Evolutionary conservation across 139 green algal species (phyloP).

Genomic region (Chlorella sp.): DNA sequence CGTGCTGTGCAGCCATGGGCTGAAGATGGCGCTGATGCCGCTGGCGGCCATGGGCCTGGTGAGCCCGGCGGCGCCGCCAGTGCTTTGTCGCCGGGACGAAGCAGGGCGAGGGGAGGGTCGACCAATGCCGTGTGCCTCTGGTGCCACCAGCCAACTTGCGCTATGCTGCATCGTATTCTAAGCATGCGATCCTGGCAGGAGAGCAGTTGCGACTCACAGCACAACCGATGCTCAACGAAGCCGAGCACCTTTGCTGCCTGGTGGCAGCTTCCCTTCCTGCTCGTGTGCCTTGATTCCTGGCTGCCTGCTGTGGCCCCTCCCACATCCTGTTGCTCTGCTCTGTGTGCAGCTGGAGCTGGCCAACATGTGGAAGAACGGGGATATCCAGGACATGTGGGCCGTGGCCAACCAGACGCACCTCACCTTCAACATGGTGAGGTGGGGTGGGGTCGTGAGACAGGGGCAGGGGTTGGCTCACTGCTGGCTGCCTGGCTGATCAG

Average conservation of each 20-base stretch:
- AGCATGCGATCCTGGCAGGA: no score
- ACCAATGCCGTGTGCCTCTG: no score
- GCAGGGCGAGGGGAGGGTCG: not conserved
- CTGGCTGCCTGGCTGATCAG: no score
- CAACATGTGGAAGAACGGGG: slow-evolving; percentile 81
- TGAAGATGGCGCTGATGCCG: slow-evolving; percentile 76
- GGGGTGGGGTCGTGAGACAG: not conserved
- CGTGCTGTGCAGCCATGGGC: slow-evolving; percentile 69
- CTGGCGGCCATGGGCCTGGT: slow-evolving; percentile 66
- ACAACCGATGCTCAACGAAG: no score
- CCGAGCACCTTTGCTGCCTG: no score
- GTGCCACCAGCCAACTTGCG: no score
- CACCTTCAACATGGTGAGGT: slow-evolving; percentile 88
- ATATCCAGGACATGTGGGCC: slow-evolving; percentile 73
- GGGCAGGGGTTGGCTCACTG: no score
- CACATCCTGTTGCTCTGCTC: not conserved
- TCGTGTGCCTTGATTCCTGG: no score
- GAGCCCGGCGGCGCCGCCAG: not conserved
- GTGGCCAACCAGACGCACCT: slow-evolving; percentile 85
- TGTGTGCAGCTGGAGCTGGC: slow-evolving; percentile 80
- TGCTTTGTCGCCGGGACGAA: not conserved
- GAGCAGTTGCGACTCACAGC: no score
- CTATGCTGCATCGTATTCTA: no score
- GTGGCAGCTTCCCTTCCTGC: no score
- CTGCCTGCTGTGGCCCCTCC: not conserved